Percentiles rank a stretch among this genome's conserved stretches.
These are phyloP conservation scores for Aureobasidium sp. DNA, from an alignment of 2,329 filamentous ascomycete genomes.

Conservation along the genomic window DNA sequence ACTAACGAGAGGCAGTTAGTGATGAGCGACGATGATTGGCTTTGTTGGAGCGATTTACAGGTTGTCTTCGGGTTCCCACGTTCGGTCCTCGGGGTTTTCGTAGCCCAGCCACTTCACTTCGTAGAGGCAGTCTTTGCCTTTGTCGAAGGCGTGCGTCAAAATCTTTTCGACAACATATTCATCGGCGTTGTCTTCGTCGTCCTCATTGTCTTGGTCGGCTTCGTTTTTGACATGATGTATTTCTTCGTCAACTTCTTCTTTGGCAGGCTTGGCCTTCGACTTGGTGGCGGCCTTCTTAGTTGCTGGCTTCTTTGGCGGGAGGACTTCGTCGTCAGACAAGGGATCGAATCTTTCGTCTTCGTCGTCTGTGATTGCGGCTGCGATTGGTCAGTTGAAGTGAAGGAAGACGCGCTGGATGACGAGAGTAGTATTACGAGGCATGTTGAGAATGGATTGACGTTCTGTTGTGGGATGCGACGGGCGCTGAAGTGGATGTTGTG, in stretches of 20 bases:
- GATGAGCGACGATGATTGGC: not conserved
- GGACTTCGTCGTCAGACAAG: slow-evolving; percentile 20
- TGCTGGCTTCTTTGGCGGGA: slow-evolving; percentile 20
- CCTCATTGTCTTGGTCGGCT: slow-evolving; percentile 26
- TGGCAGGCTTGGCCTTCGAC: not conserved
- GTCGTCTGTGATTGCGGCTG: slow-evolving; percentile 33
- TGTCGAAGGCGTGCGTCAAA: slow-evolving; percentile 52
- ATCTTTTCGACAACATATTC: slow-evolving; percentile 65
- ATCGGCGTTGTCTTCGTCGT: slow-evolving; percentile 32
- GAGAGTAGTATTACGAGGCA: slow-evolving; percentile 10
- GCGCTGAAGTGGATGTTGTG: not conserved
- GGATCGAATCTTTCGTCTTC: slow-evolving; percentile 28
- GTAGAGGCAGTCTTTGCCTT: slow-evolving; percentile 49
- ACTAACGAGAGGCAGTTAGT: slow-evolving; percentile 12
- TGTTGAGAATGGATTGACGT: not conserved
- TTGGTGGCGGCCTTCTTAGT: slow-evolving; percentile 11
- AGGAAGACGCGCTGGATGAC: not conserved
- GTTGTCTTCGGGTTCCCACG: slow-evolving; percentile 73
- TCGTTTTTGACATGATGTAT: slow-evolving; percentile 17
- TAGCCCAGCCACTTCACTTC: slow-evolving; percentile 78
- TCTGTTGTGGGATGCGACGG: not conserved
- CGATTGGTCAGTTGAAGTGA: not conserved
- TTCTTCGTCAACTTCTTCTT: slow-evolving; percentile 23
- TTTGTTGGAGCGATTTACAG: slow-evolving; percentile 38
- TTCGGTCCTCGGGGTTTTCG: slow-evolving; percentile 58